Conservation (phyloP, 164 flowering plant genomes). For the Cinnamomum chago region DNA sequence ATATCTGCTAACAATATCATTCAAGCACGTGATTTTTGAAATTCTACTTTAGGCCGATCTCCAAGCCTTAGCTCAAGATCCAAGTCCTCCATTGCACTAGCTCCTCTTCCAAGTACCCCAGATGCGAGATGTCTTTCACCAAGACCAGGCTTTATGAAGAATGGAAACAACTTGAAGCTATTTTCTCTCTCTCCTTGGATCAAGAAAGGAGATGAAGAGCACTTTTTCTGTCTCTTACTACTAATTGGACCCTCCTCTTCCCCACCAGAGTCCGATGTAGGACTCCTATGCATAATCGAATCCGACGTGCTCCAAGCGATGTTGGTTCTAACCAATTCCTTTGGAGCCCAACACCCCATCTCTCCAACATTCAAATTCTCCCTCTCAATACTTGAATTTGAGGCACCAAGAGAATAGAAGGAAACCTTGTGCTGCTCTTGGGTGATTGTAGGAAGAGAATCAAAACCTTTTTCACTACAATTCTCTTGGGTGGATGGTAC, state of each 20-base stretch:
- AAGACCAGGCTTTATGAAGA: constrained; percentile 17
- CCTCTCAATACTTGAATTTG: constrained; percentile 24
- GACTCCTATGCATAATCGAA: constrained; percentile 20
- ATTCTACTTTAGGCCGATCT: constrained; percentile 40
- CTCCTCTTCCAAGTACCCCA: constrained; percentile 28
- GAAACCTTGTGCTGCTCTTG: not conserved
- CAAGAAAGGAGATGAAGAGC: constrained; percentile 23
- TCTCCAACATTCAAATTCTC: constrained; percentile 18
- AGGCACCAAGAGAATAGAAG: constrained; percentile 13
- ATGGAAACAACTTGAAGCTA: not conserved
- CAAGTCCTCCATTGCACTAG: constrained; percentile 44
- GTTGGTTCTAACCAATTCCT: constrained; percentile 15
- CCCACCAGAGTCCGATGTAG: not conserved
- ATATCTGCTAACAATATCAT: not conserved
- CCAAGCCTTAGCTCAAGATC: constrained; percentile 96
- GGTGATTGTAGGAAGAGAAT: constrained; percentile 18
- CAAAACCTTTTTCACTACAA: constrained; percentile 16
- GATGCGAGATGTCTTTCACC: constrained; percentile 21
- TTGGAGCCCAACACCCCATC: constrained; percentile 15
- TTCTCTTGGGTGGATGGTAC: constrained; percentile 19
- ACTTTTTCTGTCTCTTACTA: constrained; percentile 39
- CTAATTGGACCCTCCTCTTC: constrained; percentile 22
- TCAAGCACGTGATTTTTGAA: constrained; percentile 4
- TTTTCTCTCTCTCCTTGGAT: not conserved
- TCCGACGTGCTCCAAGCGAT: constrained; percentile 29